phyloP scores from a whole-genome alignment of 139 green algal genomes.

The Tetratostichococcus sp. region DNA sequence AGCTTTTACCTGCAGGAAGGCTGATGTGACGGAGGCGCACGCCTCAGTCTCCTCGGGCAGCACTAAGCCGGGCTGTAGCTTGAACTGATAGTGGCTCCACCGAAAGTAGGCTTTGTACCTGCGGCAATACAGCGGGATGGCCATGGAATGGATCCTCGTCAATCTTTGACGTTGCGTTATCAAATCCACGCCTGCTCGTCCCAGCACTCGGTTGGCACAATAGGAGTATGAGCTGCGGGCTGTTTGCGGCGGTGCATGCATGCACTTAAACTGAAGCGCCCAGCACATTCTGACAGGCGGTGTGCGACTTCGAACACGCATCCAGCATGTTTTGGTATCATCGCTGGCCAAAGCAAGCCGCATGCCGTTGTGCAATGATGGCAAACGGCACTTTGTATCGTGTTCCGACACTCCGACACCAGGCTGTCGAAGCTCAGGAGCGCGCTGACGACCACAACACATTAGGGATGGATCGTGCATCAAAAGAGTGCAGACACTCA shows the following conservation, averaged over 20 bases:
- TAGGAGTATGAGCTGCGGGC: too few species aligned
- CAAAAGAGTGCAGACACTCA: slow-evolving; percentile 38
- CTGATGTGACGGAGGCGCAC: slow-evolving; percentile 87
- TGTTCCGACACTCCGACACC: background rate
- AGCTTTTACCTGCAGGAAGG: slow-evolving; percentile 80
- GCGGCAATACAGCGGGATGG: background rate
- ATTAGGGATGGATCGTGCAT: background rate
- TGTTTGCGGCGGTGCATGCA: too few species aligned
- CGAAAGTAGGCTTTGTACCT: slow-evolving; percentile 89
- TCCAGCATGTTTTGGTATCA: too few species aligned
- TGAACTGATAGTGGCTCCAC: slow-evolving; percentile 79
- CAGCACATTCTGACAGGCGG: too few species aligned
- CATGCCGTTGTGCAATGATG: background rate
- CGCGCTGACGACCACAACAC: background rate
- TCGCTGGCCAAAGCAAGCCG: too few species aligned
- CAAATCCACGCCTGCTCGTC: too few species aligned
- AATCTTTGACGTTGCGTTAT: too few species aligned
- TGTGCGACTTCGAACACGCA: too few species aligned
- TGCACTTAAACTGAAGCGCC: too few species aligned
- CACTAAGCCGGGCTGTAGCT: slow-evolving; percentile 31
- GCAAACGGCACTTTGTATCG: background rate
- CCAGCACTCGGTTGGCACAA: too few species aligned
- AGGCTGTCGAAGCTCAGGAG: too few species aligned
- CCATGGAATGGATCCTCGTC: too few species aligned
- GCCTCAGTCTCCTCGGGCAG: slow-evolving; percentile 79